Conservation (phyloP, 768 basidiomycete genomes). For the Cubamyces lactineus region DNA sequence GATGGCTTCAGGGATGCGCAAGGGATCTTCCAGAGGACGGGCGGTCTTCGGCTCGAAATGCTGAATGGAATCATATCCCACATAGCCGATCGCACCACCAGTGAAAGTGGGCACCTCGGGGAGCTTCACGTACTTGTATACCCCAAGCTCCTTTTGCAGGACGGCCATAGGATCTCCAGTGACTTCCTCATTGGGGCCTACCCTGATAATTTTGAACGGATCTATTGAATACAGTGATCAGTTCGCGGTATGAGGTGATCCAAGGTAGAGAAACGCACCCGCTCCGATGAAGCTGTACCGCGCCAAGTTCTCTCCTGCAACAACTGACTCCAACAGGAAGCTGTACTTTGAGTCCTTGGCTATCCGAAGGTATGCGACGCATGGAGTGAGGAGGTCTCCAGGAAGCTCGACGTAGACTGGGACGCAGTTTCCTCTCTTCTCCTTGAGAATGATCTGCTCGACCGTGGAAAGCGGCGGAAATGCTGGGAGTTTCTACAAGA, state of each 20-base stretch:
- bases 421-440: slow-evolving; percentile 89
- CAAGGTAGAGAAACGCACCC: slow-evolving; percentile 52
- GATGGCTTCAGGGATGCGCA: slow-evolving; percentile 91
- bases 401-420: slow-evolving; percentile 93
- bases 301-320: slow-evolving; percentile 87
- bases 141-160: slow-evolving; percentile 82
- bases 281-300: slow-evolving; percentile 97
- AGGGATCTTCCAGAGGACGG: slow-evolving; percentile 69
- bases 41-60: slow-evolving; percentile 96
- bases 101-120: slow-evolving; percentile 94
- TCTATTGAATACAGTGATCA: slow-evolving; percentile 49
- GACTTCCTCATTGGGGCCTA: slow-evolving; percentile 81
- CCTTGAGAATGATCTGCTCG: slow-evolving; percentile 74
- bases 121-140: slow-evolving; percentile 89
- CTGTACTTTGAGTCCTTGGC: slow-evolving; percentile 93
- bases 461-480: slow-evolving; percentile 74
- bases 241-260: not conserved
- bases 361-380: slow-evolving; percentile 92
- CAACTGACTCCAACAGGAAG: slow-evolving; percentile 92
- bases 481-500: slow-evolving; percentile 62
- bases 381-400: slow-evolving; percentile 95
- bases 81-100: slow-evolving; percentile 97
- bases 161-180: slow-evolving; percentile 85
- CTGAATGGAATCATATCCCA: slow-evolving; percentile 94
- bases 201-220: slow-evolving; percentile 89